Base-by-base conservation (phyloP, 2,329 filamentous ascomycete genomes). In the Phyllosticta capitalensis region DNA sequence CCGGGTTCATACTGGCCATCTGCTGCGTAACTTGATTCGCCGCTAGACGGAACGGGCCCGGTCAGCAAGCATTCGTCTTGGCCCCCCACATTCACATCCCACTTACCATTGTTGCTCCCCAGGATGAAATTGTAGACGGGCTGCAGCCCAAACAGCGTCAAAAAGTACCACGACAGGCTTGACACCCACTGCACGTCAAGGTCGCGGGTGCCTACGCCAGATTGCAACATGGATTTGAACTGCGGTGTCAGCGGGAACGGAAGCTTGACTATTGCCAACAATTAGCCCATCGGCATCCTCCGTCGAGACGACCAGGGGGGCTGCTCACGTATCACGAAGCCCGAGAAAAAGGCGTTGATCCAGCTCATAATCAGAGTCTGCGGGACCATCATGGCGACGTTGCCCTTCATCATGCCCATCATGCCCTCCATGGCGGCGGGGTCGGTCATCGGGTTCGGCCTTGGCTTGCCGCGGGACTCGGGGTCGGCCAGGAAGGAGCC, bases 381-480 rank as follows among this genome's bases (percentile, higher is more conserved):
- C 54, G 94, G 94, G 61, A 99, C 90, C 79, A 99, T 97, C 94
- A 97, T 99, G 64, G 94, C 92, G 89, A 99, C 96, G 72, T 99
- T 96, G 61, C 92, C 92, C 83, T 99, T 99, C 90, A 99, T 95
- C 90, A 96, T 96, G 66, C 94, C 92, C 94, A 99, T 99, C 94
- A 99, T 99, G 66, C 92, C 92, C 71, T 99, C 95, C 94, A 99
- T 99, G 61, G 90, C 90, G 54, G 88, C 88, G 21, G 95, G 95
- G 73, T 99, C 94, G 10, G 88, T 89, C 84, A 99, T 91, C 3
- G 94, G 94, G 75, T 97, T 99, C 45, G 90, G 85, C 20, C 91
- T 87, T 2, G 91, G 88, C 76, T 96, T 89, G 56, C 92, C 92
- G 70, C 88, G 86, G 68, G 81, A 84, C 58, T 94, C 89, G 1